phyloP scores from a whole-genome alignment of 768 basidiomycete species.

The Russula griseocarnosa region DNA sequence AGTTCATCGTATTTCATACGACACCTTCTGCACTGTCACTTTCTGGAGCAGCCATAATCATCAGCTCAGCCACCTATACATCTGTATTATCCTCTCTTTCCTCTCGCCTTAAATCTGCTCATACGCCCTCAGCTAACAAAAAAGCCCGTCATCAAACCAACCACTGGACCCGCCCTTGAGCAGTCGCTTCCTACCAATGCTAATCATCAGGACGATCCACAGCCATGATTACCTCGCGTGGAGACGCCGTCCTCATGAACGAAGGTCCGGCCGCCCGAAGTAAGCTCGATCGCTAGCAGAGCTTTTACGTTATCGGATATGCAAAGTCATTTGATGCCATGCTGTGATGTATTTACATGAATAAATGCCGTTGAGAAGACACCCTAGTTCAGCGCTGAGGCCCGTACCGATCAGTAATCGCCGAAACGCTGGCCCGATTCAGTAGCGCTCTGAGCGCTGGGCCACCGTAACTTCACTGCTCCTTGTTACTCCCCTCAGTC shows the following conservation, averaged over 20 bases:
- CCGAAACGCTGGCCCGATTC: no score
- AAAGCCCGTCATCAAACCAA: constrained; percentile 10
- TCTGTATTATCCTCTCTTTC: constrained; percentile 44
- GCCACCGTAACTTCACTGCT: no score
- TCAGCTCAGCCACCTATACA: constrained; percentile 58
- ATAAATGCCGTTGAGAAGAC: no score
- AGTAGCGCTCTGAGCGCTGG: no score
- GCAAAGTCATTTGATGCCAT: background rate
- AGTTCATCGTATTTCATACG: constrained; percentile 60
- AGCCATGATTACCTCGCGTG: background rate
- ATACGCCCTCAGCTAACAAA: background rate
- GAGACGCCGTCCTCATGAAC: no score
- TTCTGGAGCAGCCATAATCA: constrained; percentile 61
- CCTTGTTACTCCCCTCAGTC: no score
- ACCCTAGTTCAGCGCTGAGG: no score
- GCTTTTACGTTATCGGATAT: background rate
- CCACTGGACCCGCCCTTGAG: background rate
- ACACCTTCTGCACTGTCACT: constrained; percentile 56
- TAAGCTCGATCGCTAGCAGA: background rate
- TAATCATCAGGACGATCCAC: no score
- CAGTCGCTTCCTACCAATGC: no score
- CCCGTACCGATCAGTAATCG: no score
- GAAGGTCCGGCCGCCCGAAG: background rate
- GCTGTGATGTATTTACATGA: background rate
- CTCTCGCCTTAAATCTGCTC: background rate